phyloP scores from a whole-genome alignment of 176 grass and related monocot species.

The Phoenix roebelenii region DNA sequence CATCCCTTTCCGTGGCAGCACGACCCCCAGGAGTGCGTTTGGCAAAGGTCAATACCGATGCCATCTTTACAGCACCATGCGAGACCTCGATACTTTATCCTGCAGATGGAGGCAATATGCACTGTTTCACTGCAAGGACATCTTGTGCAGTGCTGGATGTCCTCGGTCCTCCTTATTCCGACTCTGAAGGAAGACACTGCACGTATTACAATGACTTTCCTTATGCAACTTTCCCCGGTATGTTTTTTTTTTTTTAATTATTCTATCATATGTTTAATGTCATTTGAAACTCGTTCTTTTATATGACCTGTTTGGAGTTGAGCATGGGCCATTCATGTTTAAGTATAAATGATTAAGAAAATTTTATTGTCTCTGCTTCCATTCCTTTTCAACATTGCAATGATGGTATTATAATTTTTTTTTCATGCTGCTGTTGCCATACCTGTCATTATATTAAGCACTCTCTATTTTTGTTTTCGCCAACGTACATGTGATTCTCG shows the following conservation, averaged over 20 bases:
- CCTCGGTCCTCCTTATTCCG: slow-evolving; percentile 49
- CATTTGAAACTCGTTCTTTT: background rate
- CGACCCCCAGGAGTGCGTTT: slow-evolving; percentile 29
- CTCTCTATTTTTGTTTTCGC: no score
- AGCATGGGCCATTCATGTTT: background rate
- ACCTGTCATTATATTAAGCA: no score
- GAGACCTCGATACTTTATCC: slow-evolving; percentile 50
- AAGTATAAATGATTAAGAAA: no score
- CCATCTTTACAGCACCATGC: slow-evolving; percentile 41
- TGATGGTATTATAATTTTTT: no score
- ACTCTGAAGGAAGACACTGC: slow-evolving; percentile 41
- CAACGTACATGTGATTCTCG: no score
- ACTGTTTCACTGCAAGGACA: slow-evolving; percentile 52
- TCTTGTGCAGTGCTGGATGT: slow-evolving; percentile 65
- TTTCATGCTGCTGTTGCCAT: no score
- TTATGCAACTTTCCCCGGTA: slow-evolving; percentile 33
- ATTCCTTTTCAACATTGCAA: no score
- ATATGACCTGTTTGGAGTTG: background rate
- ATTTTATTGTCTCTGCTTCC: no score
- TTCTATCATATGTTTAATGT: background rate
- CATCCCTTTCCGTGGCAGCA: slow-evolving; percentile 12
- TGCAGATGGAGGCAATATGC: slow-evolving; percentile 51
- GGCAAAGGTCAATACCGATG: slow-evolving; percentile 50
- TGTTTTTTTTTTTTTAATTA: background rate
- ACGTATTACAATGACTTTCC: slow-evolving; percentile 41